A percentile compares a stretch with the other conserved stretches of the same genome.
Evolutionary conservation across 2,329 filamentous ascomycete genomes (phyloP).

Genomic region (Apiospora hydei): DNA sequence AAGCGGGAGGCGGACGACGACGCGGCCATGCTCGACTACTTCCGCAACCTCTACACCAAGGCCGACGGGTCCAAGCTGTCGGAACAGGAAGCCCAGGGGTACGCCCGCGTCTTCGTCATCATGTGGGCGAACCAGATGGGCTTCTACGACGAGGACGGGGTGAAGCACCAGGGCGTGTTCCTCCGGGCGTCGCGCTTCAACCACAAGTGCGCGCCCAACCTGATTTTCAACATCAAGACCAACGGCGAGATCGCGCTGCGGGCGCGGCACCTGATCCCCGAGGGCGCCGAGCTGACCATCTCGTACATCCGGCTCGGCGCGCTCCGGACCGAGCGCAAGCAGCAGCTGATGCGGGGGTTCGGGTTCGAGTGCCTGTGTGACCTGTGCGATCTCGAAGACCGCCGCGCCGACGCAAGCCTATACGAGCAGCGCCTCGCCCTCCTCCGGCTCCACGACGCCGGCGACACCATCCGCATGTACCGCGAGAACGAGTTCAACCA

Average conservation of each 20-base stretch:
- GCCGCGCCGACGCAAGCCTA: background rate
- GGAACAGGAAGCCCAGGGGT: background rate
- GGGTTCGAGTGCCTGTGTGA: background rate
- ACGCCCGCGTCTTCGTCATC: background rate
- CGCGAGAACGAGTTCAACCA: background rate
- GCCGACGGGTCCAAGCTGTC: background rate
- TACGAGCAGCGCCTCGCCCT: background rate
- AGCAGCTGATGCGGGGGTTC: background rate
- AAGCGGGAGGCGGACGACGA: background rate
- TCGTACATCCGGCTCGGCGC: background rate
- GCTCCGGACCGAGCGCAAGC: background rate
- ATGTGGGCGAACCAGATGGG: background rate
- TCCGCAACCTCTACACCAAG: background rate
- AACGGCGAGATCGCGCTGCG: background rate
- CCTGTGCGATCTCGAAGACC: background rate
- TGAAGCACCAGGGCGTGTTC: background rate
- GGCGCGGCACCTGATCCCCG: background rate
- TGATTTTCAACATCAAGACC: background rate
- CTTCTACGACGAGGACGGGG: background rate
- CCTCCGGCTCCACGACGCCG: background rate
- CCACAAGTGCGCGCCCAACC: background rate
- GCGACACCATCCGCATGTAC: constrained; percentile 4
- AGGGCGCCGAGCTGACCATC: background rate
- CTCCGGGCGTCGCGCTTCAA: background rate
- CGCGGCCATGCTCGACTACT: background rate